Conservation (phyloP, 2,329 filamentous ascomycete genomes). For the Fusarium luffae region DNA sequence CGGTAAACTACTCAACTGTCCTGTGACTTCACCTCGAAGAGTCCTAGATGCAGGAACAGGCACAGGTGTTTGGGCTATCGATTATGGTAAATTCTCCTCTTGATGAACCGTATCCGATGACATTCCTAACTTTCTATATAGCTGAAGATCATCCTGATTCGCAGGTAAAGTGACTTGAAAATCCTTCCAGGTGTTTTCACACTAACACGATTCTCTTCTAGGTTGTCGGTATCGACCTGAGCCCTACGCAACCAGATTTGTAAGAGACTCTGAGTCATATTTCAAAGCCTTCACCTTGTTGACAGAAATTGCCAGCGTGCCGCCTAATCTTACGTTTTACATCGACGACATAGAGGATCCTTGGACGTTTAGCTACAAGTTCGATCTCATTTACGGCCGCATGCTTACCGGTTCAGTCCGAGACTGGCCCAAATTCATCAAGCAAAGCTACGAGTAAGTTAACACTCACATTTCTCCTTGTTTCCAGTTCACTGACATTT, state of each 20-base stretch:
- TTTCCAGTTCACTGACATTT: neutral
- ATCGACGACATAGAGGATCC: constrained; percentile 56
- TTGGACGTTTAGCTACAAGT: constrained; percentile 53
- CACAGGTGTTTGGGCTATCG: constrained; percentile 59
- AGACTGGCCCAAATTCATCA: constrained; percentile 52
- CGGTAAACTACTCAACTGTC: constrained; percentile 46
- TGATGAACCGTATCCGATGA: too few species aligned
- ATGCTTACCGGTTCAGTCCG: constrained; percentile 53
- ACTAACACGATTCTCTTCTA: neutral
- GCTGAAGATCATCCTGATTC: constrained; percentile 49
- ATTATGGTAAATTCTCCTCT: constrained; percentile 45
- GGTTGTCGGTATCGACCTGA: constrained; percentile 55
- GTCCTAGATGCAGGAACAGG: constrained; percentile 61
- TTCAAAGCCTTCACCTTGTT: neutral
- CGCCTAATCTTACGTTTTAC: constrained; percentile 61
- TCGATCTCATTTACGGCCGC: constrained; percentile 57
- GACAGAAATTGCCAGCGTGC: constrained; percentile 49
- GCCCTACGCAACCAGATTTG: constrained; percentile 55
- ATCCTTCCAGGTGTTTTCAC: neutral
- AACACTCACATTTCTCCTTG: accelerated
- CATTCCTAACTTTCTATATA: neutral
- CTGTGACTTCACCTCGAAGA: constrained; percentile 41
- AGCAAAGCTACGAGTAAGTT: constrained; percentile 49
- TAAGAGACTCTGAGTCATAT: constrained; percentile 22
- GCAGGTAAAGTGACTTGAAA: constrained; percentile 21